Percentiles rank a stretch among this genome's conserved stretches.
Conservation (phyloP, 1,284 basidiomycete species). For the Crucibulum parvulum region DNA sequence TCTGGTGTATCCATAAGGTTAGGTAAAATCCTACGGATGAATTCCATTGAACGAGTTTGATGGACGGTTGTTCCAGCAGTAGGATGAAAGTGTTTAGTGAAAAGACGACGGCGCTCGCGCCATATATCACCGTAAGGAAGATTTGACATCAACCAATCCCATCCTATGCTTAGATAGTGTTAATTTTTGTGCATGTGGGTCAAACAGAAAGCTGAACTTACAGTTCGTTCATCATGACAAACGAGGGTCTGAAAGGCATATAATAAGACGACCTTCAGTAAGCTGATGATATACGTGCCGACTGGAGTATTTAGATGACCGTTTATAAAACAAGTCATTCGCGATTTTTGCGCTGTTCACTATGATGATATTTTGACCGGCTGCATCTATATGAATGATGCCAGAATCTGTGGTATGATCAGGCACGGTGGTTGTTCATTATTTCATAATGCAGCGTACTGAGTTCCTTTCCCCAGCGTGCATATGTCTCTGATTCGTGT, state of each 20-base stretch:
- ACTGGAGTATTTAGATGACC: constrained; percentile 55
- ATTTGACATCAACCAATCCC: constrained; percentile 31
- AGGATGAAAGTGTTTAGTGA: constrained; percentile 26
- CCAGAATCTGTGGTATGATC: constrained; percentile 23
- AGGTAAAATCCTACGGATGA: constrained; percentile 29
- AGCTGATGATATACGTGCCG: constrained; percentile 19
- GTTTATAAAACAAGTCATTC: constrained; percentile 53
- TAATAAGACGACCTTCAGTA: constrained; percentile 16
- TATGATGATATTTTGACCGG: constrained; percentile 36
- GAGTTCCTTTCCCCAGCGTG: neutral
- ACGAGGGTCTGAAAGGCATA: constrained; percentile 15
- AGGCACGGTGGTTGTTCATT: neutral
- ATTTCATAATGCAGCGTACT: neutral
- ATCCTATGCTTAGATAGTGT: constrained; percentile 18
- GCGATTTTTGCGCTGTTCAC: constrained; percentile 50
- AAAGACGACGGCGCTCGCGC: constrained; percentile 29
- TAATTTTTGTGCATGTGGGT: neutral
- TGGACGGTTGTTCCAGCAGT: constrained; percentile 20
- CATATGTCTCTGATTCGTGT: neutral
- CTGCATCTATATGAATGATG: constrained; percentile 28
- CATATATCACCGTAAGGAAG: constrained; percentile 33
- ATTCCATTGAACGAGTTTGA: constrained; percentile 25
- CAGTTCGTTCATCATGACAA: constrained; percentile 23
- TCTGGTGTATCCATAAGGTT: constrained; percentile 31
- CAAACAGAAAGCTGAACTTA: constrained; percentile 4